Conservation (phyloP, 257 asterid genomes). For the Salvia splendens region DNA sequence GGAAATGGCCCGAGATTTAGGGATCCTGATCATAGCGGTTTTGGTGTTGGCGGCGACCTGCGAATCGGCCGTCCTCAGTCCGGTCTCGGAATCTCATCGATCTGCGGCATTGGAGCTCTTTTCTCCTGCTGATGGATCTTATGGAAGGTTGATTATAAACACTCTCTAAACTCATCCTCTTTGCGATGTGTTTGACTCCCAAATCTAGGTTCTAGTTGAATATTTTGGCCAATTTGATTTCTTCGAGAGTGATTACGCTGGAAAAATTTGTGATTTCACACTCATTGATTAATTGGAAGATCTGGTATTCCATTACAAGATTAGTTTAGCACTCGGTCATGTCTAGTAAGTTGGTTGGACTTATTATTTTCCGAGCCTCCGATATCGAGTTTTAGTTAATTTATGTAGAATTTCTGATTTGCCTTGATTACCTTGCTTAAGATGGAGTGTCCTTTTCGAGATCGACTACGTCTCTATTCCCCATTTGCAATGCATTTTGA, state of each 20-base stretch:
- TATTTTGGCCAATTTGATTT: background rate
- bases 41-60: conserved; percentile 52
- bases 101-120: conserved; percentile 79
- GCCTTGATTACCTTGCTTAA: background rate
- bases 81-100: conserved; percentile 85
- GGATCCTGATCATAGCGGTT: conserved; percentile 52
- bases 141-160: conserved; percentile 59
- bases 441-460: background rate
- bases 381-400: conserved; percentile 11
- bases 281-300: conserved; percentile 26
- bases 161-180: conserved; percentile 41
- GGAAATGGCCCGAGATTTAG: conserved; percentile 57
- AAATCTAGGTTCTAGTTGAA: background rate
- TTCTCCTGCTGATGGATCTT: conserved; percentile 60
- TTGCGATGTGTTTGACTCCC: conserved; percentile 3
- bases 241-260: no score
- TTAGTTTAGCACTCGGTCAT: background rate
- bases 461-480: background rate
- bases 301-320: conserved; percentile 13
- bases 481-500: background rate
- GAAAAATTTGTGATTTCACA: background rate
- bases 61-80: conserved; percentile 63
- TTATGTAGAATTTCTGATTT: conserved; percentile 6
- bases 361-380: background rate
- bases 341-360: background rate